Percentiles rank a stretch among this genome's conserved stretches.
These are phyloP conservation scores for Cruciata laevipes DNA, from an alignment of 257 asterid genomes.

Conservation along the genomic window DNA sequence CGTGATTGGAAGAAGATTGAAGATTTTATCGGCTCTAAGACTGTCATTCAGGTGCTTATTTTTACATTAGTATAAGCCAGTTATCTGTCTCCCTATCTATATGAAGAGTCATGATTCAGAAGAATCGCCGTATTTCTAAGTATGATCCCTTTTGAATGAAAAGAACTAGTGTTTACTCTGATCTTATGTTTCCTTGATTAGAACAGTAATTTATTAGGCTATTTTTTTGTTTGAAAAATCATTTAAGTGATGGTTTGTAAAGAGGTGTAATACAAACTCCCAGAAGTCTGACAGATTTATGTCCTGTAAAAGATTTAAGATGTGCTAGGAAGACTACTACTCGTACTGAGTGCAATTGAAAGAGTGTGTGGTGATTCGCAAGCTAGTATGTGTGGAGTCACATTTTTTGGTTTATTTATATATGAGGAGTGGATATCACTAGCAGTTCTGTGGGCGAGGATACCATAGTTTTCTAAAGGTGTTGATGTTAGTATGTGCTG, in stretches of 20 bases:
- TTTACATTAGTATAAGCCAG: not conserved
- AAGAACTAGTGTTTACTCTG: too few relatives aligned
- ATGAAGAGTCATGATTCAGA: not conserved
- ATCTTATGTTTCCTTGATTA: not conserved
- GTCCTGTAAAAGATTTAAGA: not conserved
- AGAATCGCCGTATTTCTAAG: too few relatives aligned
- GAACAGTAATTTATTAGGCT: not conserved
- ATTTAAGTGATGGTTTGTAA: not conserved
- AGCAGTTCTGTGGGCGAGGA: not conserved
- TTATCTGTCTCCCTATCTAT: not conserved
- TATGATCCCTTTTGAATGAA: too few relatives aligned
- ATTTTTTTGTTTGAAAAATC: too few relatives aligned
- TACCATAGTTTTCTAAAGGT: not conserved
- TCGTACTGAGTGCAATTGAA: not conserved
- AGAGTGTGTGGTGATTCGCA: not conserved
- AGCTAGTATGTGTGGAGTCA: not conserved
- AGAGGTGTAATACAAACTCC: too few relatives aligned
- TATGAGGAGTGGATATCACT: not conserved
- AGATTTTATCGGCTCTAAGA: conserved; percentile 86
- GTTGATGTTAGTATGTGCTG: not conserved
- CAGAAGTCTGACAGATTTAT: too few relatives aligned
- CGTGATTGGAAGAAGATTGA: conserved; percentile 99
- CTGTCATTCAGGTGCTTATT: conserved; percentile 76
- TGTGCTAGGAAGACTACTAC: not conserved
- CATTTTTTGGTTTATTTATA: not conserved